Evolutionary conservation across 768 basidiomycete species (phyloP).

Genomic region (Leccinum uliginosum): DNA sequence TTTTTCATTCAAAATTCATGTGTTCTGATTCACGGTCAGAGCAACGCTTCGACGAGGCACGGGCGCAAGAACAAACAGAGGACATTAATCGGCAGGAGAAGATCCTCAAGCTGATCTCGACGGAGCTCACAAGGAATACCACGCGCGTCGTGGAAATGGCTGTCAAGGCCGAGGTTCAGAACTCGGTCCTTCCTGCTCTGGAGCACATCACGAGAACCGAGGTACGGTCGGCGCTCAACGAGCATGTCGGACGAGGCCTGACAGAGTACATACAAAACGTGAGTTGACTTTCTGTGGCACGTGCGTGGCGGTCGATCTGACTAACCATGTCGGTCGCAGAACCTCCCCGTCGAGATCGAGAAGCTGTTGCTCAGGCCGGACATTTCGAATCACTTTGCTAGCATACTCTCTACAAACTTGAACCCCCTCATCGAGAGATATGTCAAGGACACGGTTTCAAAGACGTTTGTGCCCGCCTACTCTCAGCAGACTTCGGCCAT

Average conservation of each 20-base stretch:
- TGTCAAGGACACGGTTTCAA: slow-evolving; percentile 72
- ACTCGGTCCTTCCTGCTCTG: slow-evolving; percentile 75
- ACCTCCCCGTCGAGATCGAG: slow-evolving; percentile 74
- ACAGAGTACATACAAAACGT: slow-evolving; percentile 74
- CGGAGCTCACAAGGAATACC: slow-evolving; percentile 81
- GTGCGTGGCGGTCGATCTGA: neutral
- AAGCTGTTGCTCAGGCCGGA: slow-evolving; percentile 72
- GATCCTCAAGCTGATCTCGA: slow-evolving; percentile 84
- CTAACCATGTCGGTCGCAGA: slow-evolving; percentile 37
- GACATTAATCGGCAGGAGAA: slow-evolving; percentile 86
- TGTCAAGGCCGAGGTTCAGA: slow-evolving; percentile 80
- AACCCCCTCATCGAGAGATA: slow-evolving; percentile 77
- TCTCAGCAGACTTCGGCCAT: slow-evolving; percentile 68
- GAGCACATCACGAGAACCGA: slow-evolving; percentile 80
- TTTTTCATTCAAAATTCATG: slow-evolving; percentile 1
- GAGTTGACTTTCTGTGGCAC: neutral
- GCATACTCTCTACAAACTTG: slow-evolving; percentile 64
- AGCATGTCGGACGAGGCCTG: slow-evolving; percentile 71
- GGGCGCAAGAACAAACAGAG: slow-evolving; percentile 70
- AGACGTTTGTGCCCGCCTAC: slow-evolving; percentile 72
- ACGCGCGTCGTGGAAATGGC: slow-evolving; percentile 87
- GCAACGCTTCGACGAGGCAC: slow-evolving; percentile 79
- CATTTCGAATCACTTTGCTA: slow-evolving; percentile 72
- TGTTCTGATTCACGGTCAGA: slow-evolving; percentile 41
- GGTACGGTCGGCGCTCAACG: slow-evolving; percentile 72